Base-by-base conservation (phyloP, 495 filamentous ascomycete species). In the Podospora tetraspora region DNA sequence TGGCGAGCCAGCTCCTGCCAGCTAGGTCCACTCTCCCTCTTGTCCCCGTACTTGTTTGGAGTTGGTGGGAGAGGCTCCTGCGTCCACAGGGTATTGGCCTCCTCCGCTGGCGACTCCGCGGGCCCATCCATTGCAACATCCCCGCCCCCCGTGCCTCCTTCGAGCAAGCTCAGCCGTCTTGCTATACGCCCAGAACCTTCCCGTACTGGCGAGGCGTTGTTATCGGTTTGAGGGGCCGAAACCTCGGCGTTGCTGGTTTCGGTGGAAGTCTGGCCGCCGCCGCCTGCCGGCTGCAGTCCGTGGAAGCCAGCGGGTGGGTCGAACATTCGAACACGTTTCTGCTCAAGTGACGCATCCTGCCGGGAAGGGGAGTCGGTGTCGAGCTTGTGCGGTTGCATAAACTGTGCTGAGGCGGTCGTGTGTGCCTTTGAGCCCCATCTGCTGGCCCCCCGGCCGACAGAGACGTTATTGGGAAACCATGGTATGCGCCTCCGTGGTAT, bases 391-490 rank as follows among this genome's bases (percentile, higher is more conserved):
- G n/a, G 29, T n/a, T 23, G 11, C 19, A 23, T 9, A 13, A 43
- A 22, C 30, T 30, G n/a, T 64, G 22, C 30, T 7, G 62, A 43
- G 37, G 29, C 22, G 21, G 19, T 30, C n/a, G 32, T 32, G 22
- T n/a, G 24, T 7, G 64, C 21, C 13, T 30, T 70, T 56, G 68
- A 73, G 37, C 77, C 29, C 61, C 60, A 62, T 64, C 66, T 65
- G 66, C 19, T 81, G 83, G 83, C 84, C 81, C 78, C 84, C 82
- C 82, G 83, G 84, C 83, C 84, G 74, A 64, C 81, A 56, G 27
- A 66, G 57, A 69, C 71, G 83, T 80, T 83, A 86, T 80, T 81
- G 81, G 59, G 75, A 64, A 60, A 75, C 79, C 85, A 86, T 86
- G 23, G 62, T 65, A 70, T 68, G 70, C 66, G 69, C 73, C 77